phyloP scores from a whole-genome alignment of 352 stramenopile genomes.

The Aphanomyces cochlioides region DNA sequence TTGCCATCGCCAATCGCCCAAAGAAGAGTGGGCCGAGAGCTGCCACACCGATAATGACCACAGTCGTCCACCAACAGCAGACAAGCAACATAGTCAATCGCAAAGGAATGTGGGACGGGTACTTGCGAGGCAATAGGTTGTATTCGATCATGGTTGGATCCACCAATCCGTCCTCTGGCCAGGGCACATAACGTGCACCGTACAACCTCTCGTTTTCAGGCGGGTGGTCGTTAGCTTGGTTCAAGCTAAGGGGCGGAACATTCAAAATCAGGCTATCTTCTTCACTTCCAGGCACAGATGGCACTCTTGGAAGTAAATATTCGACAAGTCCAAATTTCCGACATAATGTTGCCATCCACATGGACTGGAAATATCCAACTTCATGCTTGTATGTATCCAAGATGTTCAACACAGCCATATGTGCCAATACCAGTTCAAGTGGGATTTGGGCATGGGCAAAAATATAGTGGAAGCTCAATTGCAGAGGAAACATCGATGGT shows the following conservation, averaged over 20 bases:
- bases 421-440: constrained; percentile 93
- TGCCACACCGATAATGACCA: constrained; percentile 53
- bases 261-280: constrained; percentile 42
- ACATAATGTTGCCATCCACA: constrained; percentile 55
- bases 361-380: constrained; percentile 71
- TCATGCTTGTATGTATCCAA: constrained; percentile 90
- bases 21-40: constrained; percentile 70
- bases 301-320: constrained; percentile 59
- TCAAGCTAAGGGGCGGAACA: constrained; percentile 75
- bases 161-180: constrained; percentile 78
- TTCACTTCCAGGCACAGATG: constrained; percentile 33
- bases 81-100: constrained; percentile 53
- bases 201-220: constrained; percentile 66
- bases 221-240: constrained; percentile 62
- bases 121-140: constrained; percentile 52
- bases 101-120: constrained; percentile 48
- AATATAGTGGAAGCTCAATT: constrained; percentile 89
- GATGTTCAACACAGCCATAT: constrained; percentile 93
- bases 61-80: constrained; percentile 57
- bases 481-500: constrained; percentile 62
- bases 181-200: constrained; percentile 73
- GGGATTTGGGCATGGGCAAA: constrained; percentile 93
- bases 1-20: constrained; percentile 57
- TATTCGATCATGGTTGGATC: constrained; percentile 67
- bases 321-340: constrained; percentile 61